A percentile compares a stretch with the other conserved stretches of the same genome.
phyloP scores from a whole-genome alignment of 257 asterid species.

The Solanum rostratum region DNA sequence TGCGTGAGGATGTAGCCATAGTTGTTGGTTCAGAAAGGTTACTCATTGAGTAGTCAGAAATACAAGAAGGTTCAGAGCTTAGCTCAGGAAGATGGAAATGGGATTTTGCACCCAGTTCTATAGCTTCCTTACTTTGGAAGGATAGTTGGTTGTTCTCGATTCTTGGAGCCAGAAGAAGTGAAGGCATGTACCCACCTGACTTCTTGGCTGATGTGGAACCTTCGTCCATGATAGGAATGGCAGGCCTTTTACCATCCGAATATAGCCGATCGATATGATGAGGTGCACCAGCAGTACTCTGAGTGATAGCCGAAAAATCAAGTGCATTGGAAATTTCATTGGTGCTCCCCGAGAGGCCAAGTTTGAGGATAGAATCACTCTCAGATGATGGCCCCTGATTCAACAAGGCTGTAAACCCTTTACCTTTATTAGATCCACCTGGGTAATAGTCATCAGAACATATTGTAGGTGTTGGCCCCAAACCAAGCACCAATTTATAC shows the following conservation, averaged over 20 bases:
- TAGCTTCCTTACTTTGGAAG: conserved; percentile 3
- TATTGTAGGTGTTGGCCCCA: conserved; percentile 75
- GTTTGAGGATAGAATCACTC: conserved; percentile 48
- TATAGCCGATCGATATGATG: conserved; percentile 23
- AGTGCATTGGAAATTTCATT: conserved; percentile 33
- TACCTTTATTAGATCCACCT: conserved; percentile 27
- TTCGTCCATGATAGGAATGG: conserved; percentile 54
- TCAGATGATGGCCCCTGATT: conserved; percentile 30
- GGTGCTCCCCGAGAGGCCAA: conserved; percentile 49
- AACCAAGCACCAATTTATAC: conserved; percentile 81
- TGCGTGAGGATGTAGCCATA: conserved; percentile 30
- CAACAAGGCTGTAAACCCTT: conserved; percentile 14
- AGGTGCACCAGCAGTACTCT: conserved; percentile 17
- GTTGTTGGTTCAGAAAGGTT: conserved; percentile 46
- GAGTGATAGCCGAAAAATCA: conserved; percentile 42
- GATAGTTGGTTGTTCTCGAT: conserved; percentile 10
- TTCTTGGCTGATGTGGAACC: conserved; percentile 95
- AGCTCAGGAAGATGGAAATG: conserved; percentile 35
- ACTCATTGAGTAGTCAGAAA: conserved; percentile 57
- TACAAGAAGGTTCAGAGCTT: conserved; percentile 52
- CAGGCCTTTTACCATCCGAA: conserved; percentile 17
- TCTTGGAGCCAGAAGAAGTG: conserved; percentile 64
- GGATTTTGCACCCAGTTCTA: conserved; percentile 25
- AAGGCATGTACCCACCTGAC: conserved; percentile 82
- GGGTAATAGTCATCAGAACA: conserved; percentile 32